These are phyloP conservation scores for Coleophoma eucalyptorum DNA, from an alignment of 2,329 filamentous ascomycete species.

Conservation along the genomic window DNA sequence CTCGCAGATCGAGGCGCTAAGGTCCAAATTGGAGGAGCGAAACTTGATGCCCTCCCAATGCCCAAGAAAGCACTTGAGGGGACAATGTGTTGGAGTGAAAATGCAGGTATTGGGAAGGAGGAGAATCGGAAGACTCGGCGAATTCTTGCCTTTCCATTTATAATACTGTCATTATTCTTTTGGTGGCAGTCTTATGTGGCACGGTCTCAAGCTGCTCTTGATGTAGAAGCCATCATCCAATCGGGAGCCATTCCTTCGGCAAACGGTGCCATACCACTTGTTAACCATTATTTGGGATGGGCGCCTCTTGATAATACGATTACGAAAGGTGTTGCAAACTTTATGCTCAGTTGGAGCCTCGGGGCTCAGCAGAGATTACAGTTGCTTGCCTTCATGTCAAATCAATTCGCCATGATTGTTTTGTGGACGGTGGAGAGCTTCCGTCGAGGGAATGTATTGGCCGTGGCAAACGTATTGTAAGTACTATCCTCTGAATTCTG, in stretches of 20 bases:
- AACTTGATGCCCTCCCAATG: neutral
- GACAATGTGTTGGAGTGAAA: no score
- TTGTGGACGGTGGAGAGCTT: slow-evolving; percentile 17
- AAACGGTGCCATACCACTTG: neutral
- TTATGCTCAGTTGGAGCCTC: neutral
- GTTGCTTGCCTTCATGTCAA: neutral
- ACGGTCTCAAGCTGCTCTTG: neutral
- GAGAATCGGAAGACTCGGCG: neutral
- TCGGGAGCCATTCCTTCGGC: neutral
- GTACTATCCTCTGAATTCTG: neutral
- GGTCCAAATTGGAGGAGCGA: neutral
- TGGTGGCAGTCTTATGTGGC: no score
- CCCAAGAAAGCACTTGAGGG: neutral
- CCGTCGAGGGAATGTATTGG: slow-evolving; percentile 17
- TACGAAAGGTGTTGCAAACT: neutral
- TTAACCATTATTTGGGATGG: no score
- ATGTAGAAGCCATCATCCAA: neutral
- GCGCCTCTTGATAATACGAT: neutral
- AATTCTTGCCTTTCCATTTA: neutral
- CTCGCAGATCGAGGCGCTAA: neutral
- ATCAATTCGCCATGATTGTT: slow-evolving; percentile 4
- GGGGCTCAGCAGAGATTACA: neutral
- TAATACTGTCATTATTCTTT: neutral
- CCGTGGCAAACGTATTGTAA: slow-evolving; percentile 10
- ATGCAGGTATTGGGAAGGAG: neutral